phyloP scores from a whole-genome alignment of 2,329 filamentous ascomycete genomes.

The Helminthosporium solani region DNA sequence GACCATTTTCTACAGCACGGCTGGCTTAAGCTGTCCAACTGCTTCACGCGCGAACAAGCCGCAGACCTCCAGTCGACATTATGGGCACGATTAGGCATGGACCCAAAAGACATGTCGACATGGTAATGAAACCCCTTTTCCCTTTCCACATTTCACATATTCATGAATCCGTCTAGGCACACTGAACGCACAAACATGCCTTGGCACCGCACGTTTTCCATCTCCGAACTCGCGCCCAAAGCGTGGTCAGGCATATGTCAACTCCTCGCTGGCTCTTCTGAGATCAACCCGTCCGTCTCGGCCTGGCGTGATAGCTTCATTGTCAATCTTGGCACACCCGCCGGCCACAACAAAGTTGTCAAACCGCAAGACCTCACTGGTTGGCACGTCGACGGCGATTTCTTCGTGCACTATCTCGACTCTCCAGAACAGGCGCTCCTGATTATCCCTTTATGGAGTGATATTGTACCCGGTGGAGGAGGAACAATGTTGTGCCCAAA shows the following conservation, averaged over 20 bases:
- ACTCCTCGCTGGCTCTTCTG: slow-evolving; percentile 61
- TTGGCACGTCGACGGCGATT: slow-evolving; percentile 73
- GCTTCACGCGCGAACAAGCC: slow-evolving; percentile 53
- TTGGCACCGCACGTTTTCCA: slow-evolving; percentile 55
- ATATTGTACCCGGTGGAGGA: slow-evolving; percentile 61
- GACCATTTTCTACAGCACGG: slow-evolving; percentile 58
- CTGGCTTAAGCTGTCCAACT: slow-evolving; percentile 55
- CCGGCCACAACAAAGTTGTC: slow-evolving; percentile 52
- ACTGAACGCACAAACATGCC: slow-evolving; percentile 65
- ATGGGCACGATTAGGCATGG: slow-evolving; percentile 67
- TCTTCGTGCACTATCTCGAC: slow-evolving; percentile 71
- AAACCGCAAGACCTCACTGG: slow-evolving; percentile 55
- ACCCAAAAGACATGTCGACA: slow-evolving; percentile 62
- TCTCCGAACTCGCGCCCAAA: slow-evolving; percentile 60
- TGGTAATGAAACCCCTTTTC: slow-evolving; percentile 49
- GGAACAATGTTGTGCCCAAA: slow-evolving; percentile 65
- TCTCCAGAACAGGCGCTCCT: slow-evolving; percentile 68
- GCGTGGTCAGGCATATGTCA: slow-evolving; percentile 68
- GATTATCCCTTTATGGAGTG: slow-evolving; percentile 67
- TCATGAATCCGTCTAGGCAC: slow-evolving; percentile 29
- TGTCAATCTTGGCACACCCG: slow-evolving; percentile 63
- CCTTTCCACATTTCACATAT: background rate
- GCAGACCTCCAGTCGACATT: slow-evolving; percentile 52
- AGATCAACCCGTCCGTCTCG: slow-evolving; percentile 44
- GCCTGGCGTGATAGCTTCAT: slow-evolving; percentile 69